These are phyloP conservation scores for Porogramme epimiltina DNA, from an alignment of 1,284 basidiomycete species.

Conservation along the genomic window DNA sequence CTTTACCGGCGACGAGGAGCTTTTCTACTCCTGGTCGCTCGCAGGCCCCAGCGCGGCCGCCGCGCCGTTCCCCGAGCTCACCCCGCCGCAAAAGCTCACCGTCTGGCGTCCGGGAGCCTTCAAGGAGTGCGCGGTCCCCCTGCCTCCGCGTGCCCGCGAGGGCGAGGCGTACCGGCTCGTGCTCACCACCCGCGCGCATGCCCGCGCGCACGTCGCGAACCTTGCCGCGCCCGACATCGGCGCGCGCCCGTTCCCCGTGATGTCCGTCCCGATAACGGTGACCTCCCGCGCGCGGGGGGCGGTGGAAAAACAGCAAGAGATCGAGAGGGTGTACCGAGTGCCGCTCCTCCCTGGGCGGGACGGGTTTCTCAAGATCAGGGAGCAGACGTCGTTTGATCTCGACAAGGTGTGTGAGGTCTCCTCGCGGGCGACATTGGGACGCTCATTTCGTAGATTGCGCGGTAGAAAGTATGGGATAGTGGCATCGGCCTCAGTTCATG, in stretches of 20 bases:
- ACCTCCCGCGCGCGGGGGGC: constrained; percentile 26
- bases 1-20: constrained; percentile 49
- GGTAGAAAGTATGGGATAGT: constrained; percentile 92
- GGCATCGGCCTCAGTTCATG: constrained; percentile 81
- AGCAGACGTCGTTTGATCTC: constrained; percentile 85
- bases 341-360: constrained; percentile 22
- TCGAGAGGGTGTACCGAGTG: constrained; percentile 61
- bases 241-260: constrained; percentile 53
- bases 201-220: constrained; percentile 31
- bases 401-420: constrained; percentile 68
- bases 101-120: constrained; percentile 69
- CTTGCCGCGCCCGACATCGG: constrained; percentile 36
- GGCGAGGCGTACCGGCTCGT: constrained; percentile 68
- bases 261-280: constrained; percentile 68
- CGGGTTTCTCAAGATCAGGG: constrained; percentile 53
- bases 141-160: constrained; percentile 52
- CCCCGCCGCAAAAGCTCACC: constrained; percentile 64
- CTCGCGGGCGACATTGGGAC: not conserved
- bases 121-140: constrained; percentile 67
- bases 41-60: not conserved
- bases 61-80: constrained; percentile 27
- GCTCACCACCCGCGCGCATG: constrained; percentile 42
- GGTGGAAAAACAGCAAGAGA: constrained; percentile 66
- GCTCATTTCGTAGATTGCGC: constrained; percentile 21
- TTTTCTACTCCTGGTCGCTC: constrained; percentile 38